Percentiles rank a stretch among this genome's conserved stretches.
phyloP scores from a whole-genome alignment of 768 basidiomycete species.

The Mycena rosella region DNA sequence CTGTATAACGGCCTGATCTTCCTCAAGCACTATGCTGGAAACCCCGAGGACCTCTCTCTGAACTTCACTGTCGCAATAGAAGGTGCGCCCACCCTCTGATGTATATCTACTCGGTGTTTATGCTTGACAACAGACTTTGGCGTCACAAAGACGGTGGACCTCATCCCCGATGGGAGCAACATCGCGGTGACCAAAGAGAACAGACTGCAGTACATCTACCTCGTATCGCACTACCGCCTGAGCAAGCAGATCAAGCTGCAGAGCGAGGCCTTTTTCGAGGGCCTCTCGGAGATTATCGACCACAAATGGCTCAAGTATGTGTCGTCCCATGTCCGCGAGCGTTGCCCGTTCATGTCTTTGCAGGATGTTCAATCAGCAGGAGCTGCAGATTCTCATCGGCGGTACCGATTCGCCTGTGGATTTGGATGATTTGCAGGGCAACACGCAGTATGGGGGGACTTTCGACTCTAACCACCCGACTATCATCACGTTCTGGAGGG shows the following conservation, averaged over 20 bases:
- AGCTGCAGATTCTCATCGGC: slow-evolving; percentile 91
- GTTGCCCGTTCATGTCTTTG: background rate
- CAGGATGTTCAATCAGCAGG: slow-evolving; percentile 98
- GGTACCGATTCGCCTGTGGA: slow-evolving; percentile 90
- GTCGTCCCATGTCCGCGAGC: background rate
- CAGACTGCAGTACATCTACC: slow-evolving; percentile 88
- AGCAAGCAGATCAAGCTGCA: slow-evolving; percentile 90
- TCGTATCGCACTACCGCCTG: slow-evolving; percentile 89
- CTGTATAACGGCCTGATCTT: slow-evolving; percentile 93
- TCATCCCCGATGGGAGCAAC: slow-evolving; percentile 86
- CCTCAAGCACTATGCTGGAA: slow-evolving; percentile 91
- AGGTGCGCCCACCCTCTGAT: slow-evolving; percentile 59
- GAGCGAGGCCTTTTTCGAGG: slow-evolving; percentile 90
- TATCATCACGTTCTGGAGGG: slow-evolving; percentile 88
- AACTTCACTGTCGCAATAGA: slow-evolving; percentile 92
- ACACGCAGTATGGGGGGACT: slow-evolving; percentile 88
- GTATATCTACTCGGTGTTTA: background rate
- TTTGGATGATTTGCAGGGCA: slow-evolving; percentile 78
- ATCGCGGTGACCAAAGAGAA: slow-evolving; percentile 91
- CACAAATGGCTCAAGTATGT: slow-evolving; percentile 85
- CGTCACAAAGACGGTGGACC: slow-evolving; percentile 77
- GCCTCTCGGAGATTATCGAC: slow-evolving; percentile 92
- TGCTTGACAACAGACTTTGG: slow-evolving; percentile 76
- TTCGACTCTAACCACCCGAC: slow-evolving; percentile 80
- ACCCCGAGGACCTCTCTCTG: slow-evolving; percentile 88